phyloP scores from a whole-genome alignment of 2,329 filamentous ascomycete genomes.

The Cryphonectria carpinicola region DNA sequence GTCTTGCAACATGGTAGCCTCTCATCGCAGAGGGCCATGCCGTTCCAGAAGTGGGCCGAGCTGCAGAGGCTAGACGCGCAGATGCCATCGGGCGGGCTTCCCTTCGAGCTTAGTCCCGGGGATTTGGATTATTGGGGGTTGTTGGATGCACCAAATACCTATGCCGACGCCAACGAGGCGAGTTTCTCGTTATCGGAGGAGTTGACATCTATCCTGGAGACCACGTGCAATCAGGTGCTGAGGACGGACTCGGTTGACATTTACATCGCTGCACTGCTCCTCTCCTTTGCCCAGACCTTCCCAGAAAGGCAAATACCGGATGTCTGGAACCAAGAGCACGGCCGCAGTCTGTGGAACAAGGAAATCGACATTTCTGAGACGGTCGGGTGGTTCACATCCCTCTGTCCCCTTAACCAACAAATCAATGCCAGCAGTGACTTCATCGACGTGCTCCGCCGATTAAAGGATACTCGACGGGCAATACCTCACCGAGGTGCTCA shows the following conservation, averaged over 20 bases:
- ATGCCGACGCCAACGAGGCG: constrained; percentile 46
- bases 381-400: constrained; percentile 63
- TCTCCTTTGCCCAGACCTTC: constrained; percentile 61
- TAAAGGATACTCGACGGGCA: constrained; percentile 56
- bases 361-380: constrained; percentile 59
- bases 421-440: constrained; percentile 52
- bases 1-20: constrained; percentile 50
- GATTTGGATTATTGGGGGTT: constrained; percentile 55
- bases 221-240: constrained; percentile 49
- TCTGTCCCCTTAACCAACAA: constrained; percentile 55
- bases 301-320: constrained; percentile 54
- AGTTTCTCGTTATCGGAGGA: constrained; percentile 50
- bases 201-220: constrained; percentile 47
- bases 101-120: constrained; percentile 45
- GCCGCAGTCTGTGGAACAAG: constrained; percentile 48
- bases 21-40: constrained; percentile 48
- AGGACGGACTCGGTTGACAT: constrained; percentile 58
- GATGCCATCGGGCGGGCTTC: constrained; percentile 34
- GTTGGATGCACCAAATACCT: constrained; percentile 47
- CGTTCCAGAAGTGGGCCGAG: constrained; percentile 55
- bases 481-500: constrained; percentile 36
- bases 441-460: constrained; percentile 52
- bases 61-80: constrained; percentile 42
- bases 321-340: constrained; percentile 59
- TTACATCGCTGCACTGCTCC: constrained; percentile 56